Evolutionary conservation across 2,329 filamentous ascomycete genomes (phyloP).

Genomic region (Ophiostoma australiae): DNA sequence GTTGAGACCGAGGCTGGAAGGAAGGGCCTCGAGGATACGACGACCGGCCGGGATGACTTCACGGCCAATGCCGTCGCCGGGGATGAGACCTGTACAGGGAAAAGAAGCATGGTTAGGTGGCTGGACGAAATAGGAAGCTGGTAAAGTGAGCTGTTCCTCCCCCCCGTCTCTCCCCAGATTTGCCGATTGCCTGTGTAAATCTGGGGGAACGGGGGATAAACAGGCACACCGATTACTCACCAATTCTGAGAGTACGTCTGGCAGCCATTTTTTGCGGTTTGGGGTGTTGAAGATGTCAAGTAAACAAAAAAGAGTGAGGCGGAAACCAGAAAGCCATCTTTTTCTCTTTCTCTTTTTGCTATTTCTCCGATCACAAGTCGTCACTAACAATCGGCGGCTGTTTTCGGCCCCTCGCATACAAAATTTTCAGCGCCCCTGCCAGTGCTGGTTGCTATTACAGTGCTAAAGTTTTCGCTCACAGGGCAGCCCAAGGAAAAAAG

Average conservation of each 20-base stretch:
- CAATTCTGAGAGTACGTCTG: constrained; percentile 58
- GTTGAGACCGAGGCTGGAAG: constrained; percentile 81
- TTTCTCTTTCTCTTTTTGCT: neutral
- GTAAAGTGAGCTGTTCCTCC: neutral
- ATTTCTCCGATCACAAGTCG: neutral
- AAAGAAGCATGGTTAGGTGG: constrained; percentile 8
- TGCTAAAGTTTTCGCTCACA: neutral
- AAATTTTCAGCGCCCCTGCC: constrained; percentile 16
- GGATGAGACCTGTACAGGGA: constrained; percentile 71
- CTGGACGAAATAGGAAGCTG: constrained; percentile 2
- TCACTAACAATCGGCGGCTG: constrained; percentile 15
- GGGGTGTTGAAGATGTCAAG: constrained; percentile 31
- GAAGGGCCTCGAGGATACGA: constrained; percentile 86
- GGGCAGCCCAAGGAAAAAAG: constrained; percentile 2
- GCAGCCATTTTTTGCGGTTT: constrained; percentile 51
- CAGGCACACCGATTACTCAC: constrained; percentile 38
- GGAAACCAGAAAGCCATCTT: neutral
- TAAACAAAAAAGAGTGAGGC: neutral
- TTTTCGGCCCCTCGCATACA: constrained; percentile 19
- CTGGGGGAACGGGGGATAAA: neutral
- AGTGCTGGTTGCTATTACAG: neutral
- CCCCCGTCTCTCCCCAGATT: neutral
- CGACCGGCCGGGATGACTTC: constrained; percentile 96
- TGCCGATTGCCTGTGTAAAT: neutral
- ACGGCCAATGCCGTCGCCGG: constrained; percentile 95